Percentiles rank a stretch among this genome's conserved stretches.
phyloP scores from a whole-genome alignment of 805 yeast species.

The Diddensiella transvaalensis region DNA sequence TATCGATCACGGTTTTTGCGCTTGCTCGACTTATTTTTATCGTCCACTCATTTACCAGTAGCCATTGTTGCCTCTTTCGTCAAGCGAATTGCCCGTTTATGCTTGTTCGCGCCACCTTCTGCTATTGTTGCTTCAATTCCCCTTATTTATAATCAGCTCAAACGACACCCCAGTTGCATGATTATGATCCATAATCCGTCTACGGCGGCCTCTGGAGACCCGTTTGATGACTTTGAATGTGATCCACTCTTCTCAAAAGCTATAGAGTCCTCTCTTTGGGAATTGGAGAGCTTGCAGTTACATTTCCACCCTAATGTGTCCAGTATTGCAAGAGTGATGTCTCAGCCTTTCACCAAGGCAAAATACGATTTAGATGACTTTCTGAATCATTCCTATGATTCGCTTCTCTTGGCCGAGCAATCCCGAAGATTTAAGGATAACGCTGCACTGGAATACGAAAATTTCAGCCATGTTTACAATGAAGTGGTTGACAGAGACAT shows the following conservation, averaged over 20 bases:
- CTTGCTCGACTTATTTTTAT: constrained; percentile 75
- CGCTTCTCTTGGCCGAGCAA: constrained; percentile 52
- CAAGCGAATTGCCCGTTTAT: constrained; percentile 70
- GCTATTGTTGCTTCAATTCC: constrained; percentile 86
- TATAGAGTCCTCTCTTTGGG: constrained; percentile 87
- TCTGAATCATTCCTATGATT: constrained; percentile 83
- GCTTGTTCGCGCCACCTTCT: constrained; percentile 77
- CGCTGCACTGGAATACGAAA: constrained; percentile 66
- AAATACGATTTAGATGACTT: constrained; percentile 91
- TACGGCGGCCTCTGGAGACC: constrained; percentile 44
- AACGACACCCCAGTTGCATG: constrained; percentile 94
- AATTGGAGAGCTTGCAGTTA: constrained; percentile 66
- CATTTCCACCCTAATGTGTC: constrained; percentile 97
- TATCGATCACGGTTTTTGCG: constrained; percentile 87
- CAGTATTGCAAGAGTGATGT: constrained; percentile 79
- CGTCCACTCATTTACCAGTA: constrained; percentile 84
- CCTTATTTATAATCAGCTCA: constrained; percentile 83
- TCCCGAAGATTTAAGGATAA: constrained; percentile 31
- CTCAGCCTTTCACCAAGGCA: constrained; percentile 86
- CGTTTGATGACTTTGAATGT: constrained; percentile 56
- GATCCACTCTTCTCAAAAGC: constrained; percentile 83
- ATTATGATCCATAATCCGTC: constrained; percentile 60
- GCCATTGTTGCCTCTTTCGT: constrained; percentile 84
- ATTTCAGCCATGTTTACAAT: constrained; percentile 22
- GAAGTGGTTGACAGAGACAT: too few relatives aligned